Evolutionary conservation across 2,329 filamentous ascomycete species (phyloP), one percentile per base, ranked within the genome.

Genomic region (Tolypocladium endophyticum): DNA sequence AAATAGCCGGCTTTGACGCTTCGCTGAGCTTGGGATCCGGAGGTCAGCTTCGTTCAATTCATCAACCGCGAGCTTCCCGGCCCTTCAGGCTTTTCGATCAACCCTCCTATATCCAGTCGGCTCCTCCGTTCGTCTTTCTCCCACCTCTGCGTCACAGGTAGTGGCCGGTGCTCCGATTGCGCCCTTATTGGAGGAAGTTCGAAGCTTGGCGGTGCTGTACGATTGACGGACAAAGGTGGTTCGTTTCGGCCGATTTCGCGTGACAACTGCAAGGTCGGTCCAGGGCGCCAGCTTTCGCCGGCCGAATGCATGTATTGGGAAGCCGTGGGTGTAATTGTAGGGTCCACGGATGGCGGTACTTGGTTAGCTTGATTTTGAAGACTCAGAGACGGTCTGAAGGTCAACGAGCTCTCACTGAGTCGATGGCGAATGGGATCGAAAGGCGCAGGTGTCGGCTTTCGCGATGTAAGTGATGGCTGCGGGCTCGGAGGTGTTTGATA

Each of bases 91-190:
- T 78, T 82, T 64, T 84, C 85, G 66, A 88, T 82, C 67, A 84
- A 76, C 2, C 83, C 84, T 14, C 79, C 81, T 62, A 87, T 87
- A 65, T 85, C 83, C 56, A 87, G 79, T 20, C 84, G 79, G 43
- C 76, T 71, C 23, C 76, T 72, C 35, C 81, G 77, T 59, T 83
- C 81, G 60, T 82, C 80, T 52, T 79, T 75, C 59, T 69, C 68
- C 70, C 75, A 77, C 33, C 67, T 64, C 25, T 65, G 62, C n/a
- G 66, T 60, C 41, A 61, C 63, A 23, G 64, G 30, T 8, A 59
- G 60, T 7, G 52, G 57, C 28, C 61, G 57, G 45, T 66, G 68
- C 9, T 74, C 70, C 18, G 74, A 69, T 36, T 72, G 73, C 12
- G 73, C 70, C 36, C 77, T 74, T 60, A 82, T 81, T 0, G 80